A percentile compares a stretch with the other conserved stretches of the same genome.
These are phyloP conservation scores for Cladosporium colombiae DNA, from an alignment of 2,329 filamentous ascomycete species.

Conservation along the genomic window DNA sequence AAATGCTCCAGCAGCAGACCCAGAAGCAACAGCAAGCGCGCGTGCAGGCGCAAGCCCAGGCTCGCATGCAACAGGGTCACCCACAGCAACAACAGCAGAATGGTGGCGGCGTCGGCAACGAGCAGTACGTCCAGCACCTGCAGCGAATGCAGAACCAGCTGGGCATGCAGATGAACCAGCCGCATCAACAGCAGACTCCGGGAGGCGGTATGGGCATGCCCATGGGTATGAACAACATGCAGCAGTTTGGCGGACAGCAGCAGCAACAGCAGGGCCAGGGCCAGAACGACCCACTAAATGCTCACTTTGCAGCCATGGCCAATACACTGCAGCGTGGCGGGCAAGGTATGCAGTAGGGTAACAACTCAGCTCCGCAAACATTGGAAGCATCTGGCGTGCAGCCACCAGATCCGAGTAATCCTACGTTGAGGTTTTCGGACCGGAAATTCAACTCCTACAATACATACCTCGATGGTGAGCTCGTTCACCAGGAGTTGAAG, in stretches of 20 bases:
- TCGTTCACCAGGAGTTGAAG: neutral
- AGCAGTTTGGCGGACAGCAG: constrained; percentile 24
- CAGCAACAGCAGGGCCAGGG: constrained; percentile 30
- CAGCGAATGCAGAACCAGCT: constrained; percentile 33
- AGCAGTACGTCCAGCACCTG: constrained; percentile 27
- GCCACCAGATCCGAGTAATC: neutral
- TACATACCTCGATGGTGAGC: neutral
- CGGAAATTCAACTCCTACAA: neutral
- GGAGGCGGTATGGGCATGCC: constrained; percentile 19
- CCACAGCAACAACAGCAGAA: constrained; percentile 24
- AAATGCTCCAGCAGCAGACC: constrained; percentile 39
- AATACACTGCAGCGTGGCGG: constrained; percentile 17
- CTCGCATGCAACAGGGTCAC: constrained; percentile 12
- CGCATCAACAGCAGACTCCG: constrained; percentile 18
- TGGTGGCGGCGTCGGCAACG: constrained; percentile 26
- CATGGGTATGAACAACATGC: constrained; percentile 23
- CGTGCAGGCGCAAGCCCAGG: constrained; percentile 26
- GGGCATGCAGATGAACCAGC: constrained; percentile 22
- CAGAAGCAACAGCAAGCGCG: constrained; percentile 37
- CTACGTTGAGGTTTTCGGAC: neutral
- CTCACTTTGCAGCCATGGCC: constrained; percentile 35
- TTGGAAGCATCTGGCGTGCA: neutral
- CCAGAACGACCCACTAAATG: constrained; percentile 27
- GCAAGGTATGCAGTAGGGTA: constrained; percentile 16
- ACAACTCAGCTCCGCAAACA: neutral